Evolutionary conservation across 495 filamentous ascomycete genomes (phyloP).

Genomic region (Penicillium ochrochloron): DNA sequence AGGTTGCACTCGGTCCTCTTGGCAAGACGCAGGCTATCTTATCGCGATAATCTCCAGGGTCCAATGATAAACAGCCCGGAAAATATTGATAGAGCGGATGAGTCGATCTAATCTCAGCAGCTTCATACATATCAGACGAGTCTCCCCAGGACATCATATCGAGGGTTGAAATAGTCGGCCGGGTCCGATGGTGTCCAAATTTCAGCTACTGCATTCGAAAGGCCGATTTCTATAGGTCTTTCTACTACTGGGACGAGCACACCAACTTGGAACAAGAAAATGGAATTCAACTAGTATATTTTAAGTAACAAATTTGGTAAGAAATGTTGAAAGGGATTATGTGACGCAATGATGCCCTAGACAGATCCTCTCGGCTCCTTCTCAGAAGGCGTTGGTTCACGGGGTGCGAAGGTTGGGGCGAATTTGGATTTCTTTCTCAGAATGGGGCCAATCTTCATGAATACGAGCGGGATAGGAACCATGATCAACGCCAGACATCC

Average conservation of each 20-base stretch:
- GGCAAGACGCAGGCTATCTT: constrained; percentile 19
- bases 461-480: constrained; percentile 69
- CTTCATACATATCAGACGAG: neutral
- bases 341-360: constrained; percentile 5
- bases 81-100: constrained; percentile 14
- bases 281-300: neutral
- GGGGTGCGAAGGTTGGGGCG: constrained; percentile 25
- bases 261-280: neutral
- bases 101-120: neutral
- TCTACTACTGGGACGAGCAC: neutral
- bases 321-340: neutral
- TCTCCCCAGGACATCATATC: neutral
- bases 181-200: neutral
- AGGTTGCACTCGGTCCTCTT: constrained; percentile 10
- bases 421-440: constrained; percentile 45
- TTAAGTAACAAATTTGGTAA: neutral
- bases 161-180: neutral
- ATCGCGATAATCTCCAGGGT: constrained; percentile 16
- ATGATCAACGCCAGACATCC: constrained; percentile 72
- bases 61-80: constrained; percentile 21
- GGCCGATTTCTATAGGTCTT: neutral
- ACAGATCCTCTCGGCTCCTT: constrained; percentile 17
- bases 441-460: constrained; percentile 40
- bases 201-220: neutral
- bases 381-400: neutral